Base-by-base conservation (phyloP, 306 rosid species). In the Vicia faba region DNA sequence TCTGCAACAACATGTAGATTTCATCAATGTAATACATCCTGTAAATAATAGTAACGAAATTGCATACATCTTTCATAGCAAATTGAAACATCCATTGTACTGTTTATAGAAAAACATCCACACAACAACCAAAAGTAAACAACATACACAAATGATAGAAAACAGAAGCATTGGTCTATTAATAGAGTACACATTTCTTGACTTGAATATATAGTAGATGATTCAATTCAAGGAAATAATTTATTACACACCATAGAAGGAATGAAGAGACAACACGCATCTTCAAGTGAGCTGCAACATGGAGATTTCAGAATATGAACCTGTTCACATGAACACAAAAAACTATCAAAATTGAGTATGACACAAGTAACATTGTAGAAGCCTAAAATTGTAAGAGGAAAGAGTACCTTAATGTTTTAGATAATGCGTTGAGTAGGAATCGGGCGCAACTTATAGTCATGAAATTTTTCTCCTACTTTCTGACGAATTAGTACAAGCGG, bases 281-380 rank as follows among this genome's bases (percentile, higher is more conserved):
- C 46, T 12, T 15, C 58, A 25, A 29, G 15, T 29, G 15, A 43
- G 36, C 48, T 16, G 58, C 35, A 58, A 44, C 50, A 8, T 29
- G 8, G 58, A 57, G 41, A n/a, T n/a, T n/a, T n/a, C n/a, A n/a
- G n/a, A 29, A 41, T 29, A 2, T 57, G 66, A 44, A 43, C 13
- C 66, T 69, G 74, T 56, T 25, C 33, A 16, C 14, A 26, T 26
- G 35, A 1, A 56, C 13, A 57, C 36, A 70, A 0, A 44, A 26
- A 69, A 20, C 48, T 19, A 19, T 54, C 40, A 23, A 9, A 9
- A 31, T 59, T 3, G 61, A 26, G 18, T 5, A n/a, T 31, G 18
- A 29, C 16, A 45, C 51, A 45, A n/a, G 2, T 44, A 5, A 5
- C n/a, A 11, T 2, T 5, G 11, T 10, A 11, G 60, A 23, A 56